These are phyloP conservation scores for Pleomassaria siparia DNA, from an alignment of 2,329 filamentous ascomycete genomes.

Conservation along the genomic window DNA sequence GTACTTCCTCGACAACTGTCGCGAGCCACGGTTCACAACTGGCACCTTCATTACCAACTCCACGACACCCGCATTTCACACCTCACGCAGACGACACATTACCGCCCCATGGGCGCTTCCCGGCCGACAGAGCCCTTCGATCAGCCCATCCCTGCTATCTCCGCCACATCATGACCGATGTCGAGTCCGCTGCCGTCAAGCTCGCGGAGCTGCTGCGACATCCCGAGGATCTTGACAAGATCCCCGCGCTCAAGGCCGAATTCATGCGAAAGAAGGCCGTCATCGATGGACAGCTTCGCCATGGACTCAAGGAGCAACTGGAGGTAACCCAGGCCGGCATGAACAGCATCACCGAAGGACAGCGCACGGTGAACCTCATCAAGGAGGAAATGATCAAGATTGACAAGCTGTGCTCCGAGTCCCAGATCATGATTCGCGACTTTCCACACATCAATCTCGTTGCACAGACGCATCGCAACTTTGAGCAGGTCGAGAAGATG, in stretches of 20 bases:
- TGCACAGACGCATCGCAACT: slow-evolving; percentile 94
- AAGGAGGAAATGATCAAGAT: slow-evolving; percentile 99
- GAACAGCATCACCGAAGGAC: slow-evolving; percentile 82
- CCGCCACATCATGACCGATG: slow-evolving; percentile 61
- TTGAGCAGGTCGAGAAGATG: slow-evolving; percentile 92
- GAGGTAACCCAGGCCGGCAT: slow-evolving; percentile 94
- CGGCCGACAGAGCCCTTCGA: slow-evolving; percentile 5
- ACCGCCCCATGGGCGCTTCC: slow-evolving; percentile 16
- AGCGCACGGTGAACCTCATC: slow-evolving; percentile 87
- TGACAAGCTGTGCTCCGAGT: slow-evolving; percentile 94
- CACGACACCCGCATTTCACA: background rate
- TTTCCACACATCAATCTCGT: slow-evolving; percentile 91
- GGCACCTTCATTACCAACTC: background rate
- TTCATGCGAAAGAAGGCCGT: slow-evolving; percentile 92
- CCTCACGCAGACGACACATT: slow-evolving; percentile 1
- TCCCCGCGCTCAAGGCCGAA: slow-evolving; percentile 83
- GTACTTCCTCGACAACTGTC: background rate
- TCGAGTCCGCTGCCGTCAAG: slow-evolving; percentile 65
- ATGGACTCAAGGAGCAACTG: slow-evolving; percentile 86
- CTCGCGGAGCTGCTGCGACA: slow-evolving; percentile 91
- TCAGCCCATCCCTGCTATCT: slow-evolving; percentile 6
- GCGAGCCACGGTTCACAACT: background rate
- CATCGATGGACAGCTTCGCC: slow-evolving; percentile 86
- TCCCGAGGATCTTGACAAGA: slow-evolving; percentile 96
- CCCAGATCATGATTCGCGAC: slow-evolving; percentile 95